Conservation (phyloP, 192 early-diverging fungal species). For the Chytriomyces sp. region DNA sequence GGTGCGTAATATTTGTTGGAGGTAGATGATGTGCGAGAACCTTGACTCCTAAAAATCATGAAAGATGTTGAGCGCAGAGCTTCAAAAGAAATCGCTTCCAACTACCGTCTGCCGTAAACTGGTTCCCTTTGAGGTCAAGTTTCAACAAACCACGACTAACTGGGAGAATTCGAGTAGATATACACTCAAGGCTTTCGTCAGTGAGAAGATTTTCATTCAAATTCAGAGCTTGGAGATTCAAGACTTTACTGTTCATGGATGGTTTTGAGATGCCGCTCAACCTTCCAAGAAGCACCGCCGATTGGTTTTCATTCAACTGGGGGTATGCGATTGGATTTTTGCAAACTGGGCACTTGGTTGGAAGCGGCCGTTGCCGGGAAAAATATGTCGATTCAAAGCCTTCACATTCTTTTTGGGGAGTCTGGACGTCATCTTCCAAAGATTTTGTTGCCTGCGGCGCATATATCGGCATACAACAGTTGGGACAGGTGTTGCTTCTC, state of each 20-base stretch:
- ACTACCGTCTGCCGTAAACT: slow-evolving; percentile 19
- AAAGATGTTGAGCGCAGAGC: background rate
- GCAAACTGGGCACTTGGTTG: background rate
- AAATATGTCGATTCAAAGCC: background rate
- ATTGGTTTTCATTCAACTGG: background rate
- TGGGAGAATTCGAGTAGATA: background rate
- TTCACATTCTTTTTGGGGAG: too few species aligned
- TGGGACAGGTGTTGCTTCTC: too few species aligned
- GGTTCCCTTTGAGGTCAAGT: slow-evolving; percentile 15
- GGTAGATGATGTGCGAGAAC: background rate
- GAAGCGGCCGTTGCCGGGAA: background rate
- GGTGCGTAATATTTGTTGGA: slow-evolving; percentile 4
- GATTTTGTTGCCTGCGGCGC: too few species aligned
- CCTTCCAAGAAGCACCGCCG: too few species aligned
- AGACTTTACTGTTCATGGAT: background rate
- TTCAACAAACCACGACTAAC: background rate
- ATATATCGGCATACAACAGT: too few species aligned
- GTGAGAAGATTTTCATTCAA: slow-evolving; percentile 14
- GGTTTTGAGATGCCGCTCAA: too few species aligned
- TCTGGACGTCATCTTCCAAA: too few species aligned
- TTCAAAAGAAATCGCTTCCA: background rate
- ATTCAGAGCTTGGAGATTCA: background rate
- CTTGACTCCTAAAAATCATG: background rate
- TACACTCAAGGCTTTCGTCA: slow-evolving; percentile 2
- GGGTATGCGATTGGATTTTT: too few species aligned